Evolutionary conservation across 2,329 filamentous ascomycete genomes (phyloP), one percentile per base, ranked within the genome.

Genomic region (Penicillium sclerotigenum): DNA sequence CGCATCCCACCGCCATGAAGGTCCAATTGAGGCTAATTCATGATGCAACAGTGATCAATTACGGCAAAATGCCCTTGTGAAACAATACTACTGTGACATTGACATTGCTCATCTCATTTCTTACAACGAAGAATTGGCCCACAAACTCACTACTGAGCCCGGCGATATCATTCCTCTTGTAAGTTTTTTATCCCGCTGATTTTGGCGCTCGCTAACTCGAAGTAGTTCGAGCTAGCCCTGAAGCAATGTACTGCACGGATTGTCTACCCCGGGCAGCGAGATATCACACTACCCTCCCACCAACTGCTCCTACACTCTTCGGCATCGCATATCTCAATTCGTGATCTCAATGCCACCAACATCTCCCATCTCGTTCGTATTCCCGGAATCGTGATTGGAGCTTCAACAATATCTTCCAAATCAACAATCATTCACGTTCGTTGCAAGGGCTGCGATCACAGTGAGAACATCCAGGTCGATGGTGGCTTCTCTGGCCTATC

Each of bases 311-410:
- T 99, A 47, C 92, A 97, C 75, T 97, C 94, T 49, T 90, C 87
- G 56, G 91, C 91, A 62, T 88, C 93, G 50, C 87, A 95, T 72
- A 91, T 92, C 29, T 94, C 93, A 0, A 97, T 99, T 66, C 89
- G 94, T 62, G 91, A 97, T 64, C 83, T 99, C 37, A 94, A 95
- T 67, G 95, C 94, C 9, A 88, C 89, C 60, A 93, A 91, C 61
- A 95, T 99, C 64, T 91, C 93, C 5, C 87, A 91, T 65, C 87
- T 99, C n/a, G 93, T 99, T 37, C 86, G 93, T 54, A 96, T 99
- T 55, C 94, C 94, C 0, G 95, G 94, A 48, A 99, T 99, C 62
- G 91, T 99, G 57, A 99, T 99, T 63, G 93, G 94, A 45, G 94
- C 94, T 45, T 97, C 93, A 1, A 96, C 96, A 18, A 88, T 97